phyloP scores from a whole-genome alignment of 1,284 basidiomycete species.

The Ganoderma boninense region DNA sequence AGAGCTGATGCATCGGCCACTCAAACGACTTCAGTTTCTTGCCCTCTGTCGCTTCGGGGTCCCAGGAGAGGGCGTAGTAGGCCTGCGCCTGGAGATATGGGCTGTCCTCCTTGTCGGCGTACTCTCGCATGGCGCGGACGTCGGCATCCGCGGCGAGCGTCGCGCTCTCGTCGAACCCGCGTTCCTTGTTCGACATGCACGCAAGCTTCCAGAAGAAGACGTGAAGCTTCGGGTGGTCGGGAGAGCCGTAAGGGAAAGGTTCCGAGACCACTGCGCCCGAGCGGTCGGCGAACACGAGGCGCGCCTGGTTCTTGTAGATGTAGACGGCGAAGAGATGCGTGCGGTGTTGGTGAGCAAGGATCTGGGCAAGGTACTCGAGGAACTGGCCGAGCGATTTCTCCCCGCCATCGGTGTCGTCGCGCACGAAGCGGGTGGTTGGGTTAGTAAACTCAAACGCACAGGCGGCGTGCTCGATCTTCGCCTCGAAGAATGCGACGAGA shows the following conservation, averaged over 20 bases:
- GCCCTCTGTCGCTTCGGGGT: background rate
- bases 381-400: constrained; percentile 18
- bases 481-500: fast-evolving
- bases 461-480: too few relatives aligned
- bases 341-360: constrained; percentile 31
- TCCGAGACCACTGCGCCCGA: constrained; percentile 25
- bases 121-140: background rate
- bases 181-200: constrained; percentile 18
- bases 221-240: background rate
- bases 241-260: constrained; percentile 23
- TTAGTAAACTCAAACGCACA: background rate
- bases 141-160: constrained; percentile 5
- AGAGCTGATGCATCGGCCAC: background rate
- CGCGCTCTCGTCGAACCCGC: constrained; percentile 35
- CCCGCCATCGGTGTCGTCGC: background rate
- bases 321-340: constrained; percentile 27
- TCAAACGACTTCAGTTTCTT: background rate
- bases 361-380: constrained; percentile 17
- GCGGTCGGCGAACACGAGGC: constrained; percentile 17
- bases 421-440: too few relatives aligned
- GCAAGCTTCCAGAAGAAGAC: constrained; percentile 34
- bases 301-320: constrained; percentile 15
- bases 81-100: background rate
- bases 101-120: background rate
- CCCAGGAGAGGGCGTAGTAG: background rate